Base-by-base conservation (phyloP, 345 rosid genomes). In the Arabidopsis suecica region DNA sequence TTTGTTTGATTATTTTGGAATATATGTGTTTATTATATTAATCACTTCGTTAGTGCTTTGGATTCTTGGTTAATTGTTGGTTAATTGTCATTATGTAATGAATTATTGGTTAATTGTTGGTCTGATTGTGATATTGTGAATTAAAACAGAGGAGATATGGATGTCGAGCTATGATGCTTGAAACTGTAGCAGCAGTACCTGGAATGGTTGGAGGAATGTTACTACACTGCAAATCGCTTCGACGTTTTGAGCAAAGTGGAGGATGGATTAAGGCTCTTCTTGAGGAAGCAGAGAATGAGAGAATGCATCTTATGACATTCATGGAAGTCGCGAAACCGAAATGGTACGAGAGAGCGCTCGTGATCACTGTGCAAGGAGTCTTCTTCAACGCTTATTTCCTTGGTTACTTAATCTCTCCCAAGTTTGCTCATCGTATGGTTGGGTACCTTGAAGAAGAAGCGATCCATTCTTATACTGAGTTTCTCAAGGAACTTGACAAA, bases 391-490 rank as follows among this genome's bases (percentile, higher is more conserved):
- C 91, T 0, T 91, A 91, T 72, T 87, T 91, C 79, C 58, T 89
- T 14, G 93, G 93, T 0, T 89, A 91, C 71, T 1, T 91, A 9
- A 56, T 87, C 16, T 91, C 95, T 1, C 97, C 95, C 2, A 89
- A 89, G 16, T 89, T 91, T 14, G 93, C 93, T 9, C 97, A 89
- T 62, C 90, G 95, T 36, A 71, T 91, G 84, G 89, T 85, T 7
- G 95, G 97, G 0, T 91, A 89, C 86, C 85, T 91, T 7, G 97
- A 91, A 55, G 97, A 91, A 72, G 97, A 91, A 75, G 97, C 97
- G 6, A 86, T 91, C 16, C 89, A 85, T 45, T 91, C 93, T 1
- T 89, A 91, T 87, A 89, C 89, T 0, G 93, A 91, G 64, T 91
- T 91, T 59, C 88, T 91, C 65, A 89, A 87, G 82, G 95, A 91